Conservation (phyloP, 495 filamentous ascomycete species). For the Neurospora africana region DNA sequence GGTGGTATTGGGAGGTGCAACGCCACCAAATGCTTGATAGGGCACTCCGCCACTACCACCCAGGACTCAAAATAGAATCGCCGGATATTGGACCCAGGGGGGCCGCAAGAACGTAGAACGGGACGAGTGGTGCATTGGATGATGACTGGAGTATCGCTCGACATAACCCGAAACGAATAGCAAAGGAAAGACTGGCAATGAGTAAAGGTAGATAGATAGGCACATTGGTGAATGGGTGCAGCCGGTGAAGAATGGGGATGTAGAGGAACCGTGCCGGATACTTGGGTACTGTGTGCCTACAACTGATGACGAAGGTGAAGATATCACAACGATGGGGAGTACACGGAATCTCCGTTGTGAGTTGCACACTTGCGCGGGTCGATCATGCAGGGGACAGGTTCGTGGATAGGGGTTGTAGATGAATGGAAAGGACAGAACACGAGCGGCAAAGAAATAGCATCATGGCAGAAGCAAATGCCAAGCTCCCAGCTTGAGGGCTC, state of each 20-base stretch:
- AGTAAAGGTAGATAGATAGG: not conserved
- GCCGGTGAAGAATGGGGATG: not conserved
- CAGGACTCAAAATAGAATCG: not conserved
- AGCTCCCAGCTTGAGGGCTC: not conserved
- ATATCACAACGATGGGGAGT: not conserved
- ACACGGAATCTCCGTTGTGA: not conserved
- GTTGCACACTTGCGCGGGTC: not conserved
- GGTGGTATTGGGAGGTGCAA: not conserved
- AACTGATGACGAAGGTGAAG: not conserved
- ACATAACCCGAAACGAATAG: not conserved
- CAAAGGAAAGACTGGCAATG: not conserved
- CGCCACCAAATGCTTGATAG: not conserved
- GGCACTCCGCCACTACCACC: not conserved
- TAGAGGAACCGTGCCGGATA: not conserved
- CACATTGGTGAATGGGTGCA: not conserved
- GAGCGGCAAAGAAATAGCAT: not conserved
- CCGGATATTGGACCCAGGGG: not conserved
- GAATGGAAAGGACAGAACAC: not conserved
- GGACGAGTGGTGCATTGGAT: not conserved
- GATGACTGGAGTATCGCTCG: not conserved
- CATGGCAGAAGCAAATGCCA: not conserved
- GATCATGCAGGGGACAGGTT: not conserved
- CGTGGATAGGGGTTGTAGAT: not conserved
- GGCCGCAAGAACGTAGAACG: not conserved
- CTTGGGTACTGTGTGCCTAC: not conserved